phyloP scores from a whole-genome alignment of 768 basidiomycete genomes.

The Lepiota subincarnata region DNA sequence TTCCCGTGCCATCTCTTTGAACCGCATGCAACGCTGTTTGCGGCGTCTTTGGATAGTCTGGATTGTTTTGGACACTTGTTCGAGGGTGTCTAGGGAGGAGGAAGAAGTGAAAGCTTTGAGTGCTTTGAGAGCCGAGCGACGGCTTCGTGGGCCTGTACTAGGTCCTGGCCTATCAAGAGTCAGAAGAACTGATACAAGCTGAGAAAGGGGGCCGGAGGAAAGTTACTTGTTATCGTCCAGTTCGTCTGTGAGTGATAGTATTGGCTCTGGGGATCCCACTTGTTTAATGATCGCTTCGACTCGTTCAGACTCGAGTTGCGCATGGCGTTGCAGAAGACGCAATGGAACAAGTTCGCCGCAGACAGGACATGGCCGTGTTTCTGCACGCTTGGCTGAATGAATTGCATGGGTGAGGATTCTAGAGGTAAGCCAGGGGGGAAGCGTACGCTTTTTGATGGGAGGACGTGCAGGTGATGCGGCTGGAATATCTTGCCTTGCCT shows the following conservation, averaged over 20 bases:
- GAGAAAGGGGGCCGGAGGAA: conserved; percentile 11
- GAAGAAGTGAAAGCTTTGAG: conserved; percentile 30
- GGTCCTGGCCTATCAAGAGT: conserved; percentile 25
- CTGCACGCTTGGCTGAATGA: conserved; percentile 59
- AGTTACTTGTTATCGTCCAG: conserved; percentile 49
- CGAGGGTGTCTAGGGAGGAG: conserved; percentile 24
- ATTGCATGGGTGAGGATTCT: background rate
- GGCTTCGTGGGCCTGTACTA: conserved; percentile 28
- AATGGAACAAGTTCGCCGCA: conserved; percentile 71
- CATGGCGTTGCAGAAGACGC: conserved; percentile 63
- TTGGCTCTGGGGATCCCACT: conserved; percentile 57
- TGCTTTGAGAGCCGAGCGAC: conserved; percentile 35
- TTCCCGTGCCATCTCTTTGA: conserved; percentile 65
- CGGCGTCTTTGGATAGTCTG: conserved; percentile 63
- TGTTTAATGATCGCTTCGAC: conserved; percentile 62
- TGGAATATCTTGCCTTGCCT: background rate
- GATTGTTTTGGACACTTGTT: conserved; percentile 49
- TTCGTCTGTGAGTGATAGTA: conserved; percentile 39
- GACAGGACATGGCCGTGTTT: conserved; percentile 71
- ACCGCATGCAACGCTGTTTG: conserved; percentile 60
- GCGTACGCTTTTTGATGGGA: conserved; percentile 8
- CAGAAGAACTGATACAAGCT: background rate
- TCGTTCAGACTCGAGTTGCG: conserved; percentile 62
- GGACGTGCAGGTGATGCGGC: background rate
- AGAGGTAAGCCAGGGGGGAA: background rate